Evolutionary conservation across 495 filamentous ascomycete species (phyloP), one percentile per base, ranked within the genome.

Genomic region (Chaetomium fimeti): DNA sequence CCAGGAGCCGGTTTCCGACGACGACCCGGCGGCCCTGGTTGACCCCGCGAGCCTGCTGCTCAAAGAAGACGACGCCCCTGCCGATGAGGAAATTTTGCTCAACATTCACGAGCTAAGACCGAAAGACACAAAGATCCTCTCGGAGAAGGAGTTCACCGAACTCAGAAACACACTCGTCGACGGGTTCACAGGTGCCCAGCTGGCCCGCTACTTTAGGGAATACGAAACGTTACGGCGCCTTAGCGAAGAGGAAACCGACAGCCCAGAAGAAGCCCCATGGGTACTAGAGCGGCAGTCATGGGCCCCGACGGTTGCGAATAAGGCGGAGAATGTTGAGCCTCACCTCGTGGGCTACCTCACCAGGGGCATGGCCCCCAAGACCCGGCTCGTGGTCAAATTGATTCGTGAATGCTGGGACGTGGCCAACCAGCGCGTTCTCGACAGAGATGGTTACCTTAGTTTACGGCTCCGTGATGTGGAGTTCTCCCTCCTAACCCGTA

Each of bases 41-140:
- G 69, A 73, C 61, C 74, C 79, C 22, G 62, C 73, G 49, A 68
- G 64, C 18, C 64, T 73, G 3, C 53, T 82, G 12, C 63, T 73
- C 2, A 64, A 66, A 13, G 73, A 79, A 66, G 66, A 51, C 15
- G 45, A 60, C 22, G 47, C 67, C 9, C 53, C 72, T 3, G 57
- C 56, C 1, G 20, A 59, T 6, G 52, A 77, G 8, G 77, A 81
- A 20, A 65, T 77, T 8, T 48, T 75, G 5, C 64, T 72, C 43
- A 78, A 80, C 65, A 80, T 85, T 61, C 68, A 81, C 45, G 68
- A 70, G 32, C 70, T 84, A 16, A 71, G 68, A 61, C 83, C 81
- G 0, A 53, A 63, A 8, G 67, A 64, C 2, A 68, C 70, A 13
- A 69, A 49, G 20, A 45, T 69, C 25, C 48, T 81, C n/a, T 66